These are phyloP conservation scores for Salvia splendens DNA, from an alignment of 257 asterid species.

Conservation along the genomic window DNA sequence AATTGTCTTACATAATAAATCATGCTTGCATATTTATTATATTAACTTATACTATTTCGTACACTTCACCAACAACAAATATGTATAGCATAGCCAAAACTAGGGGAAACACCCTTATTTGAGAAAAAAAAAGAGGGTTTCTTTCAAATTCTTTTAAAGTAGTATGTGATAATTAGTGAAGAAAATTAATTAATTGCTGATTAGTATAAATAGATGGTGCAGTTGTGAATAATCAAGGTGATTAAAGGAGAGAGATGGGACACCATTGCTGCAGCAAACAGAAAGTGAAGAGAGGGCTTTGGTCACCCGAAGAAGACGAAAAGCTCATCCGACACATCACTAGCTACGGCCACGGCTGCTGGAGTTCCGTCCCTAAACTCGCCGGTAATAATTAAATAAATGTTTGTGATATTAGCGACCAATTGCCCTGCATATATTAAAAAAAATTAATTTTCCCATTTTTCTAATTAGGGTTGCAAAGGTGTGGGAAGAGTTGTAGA, in stretches of 20 bases:
- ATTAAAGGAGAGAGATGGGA: constrained; percentile 39
- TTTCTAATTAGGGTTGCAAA: constrained; percentile 38
- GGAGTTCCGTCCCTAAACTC: constrained; percentile 91
- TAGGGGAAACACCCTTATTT: constrained; percentile 43
- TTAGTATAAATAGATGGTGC: background rate
- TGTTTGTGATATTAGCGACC: too few relatives aligned
- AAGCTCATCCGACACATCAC: constrained; percentile 71
- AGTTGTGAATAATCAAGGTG: background rate
- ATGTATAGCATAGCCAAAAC: constrained; percentile 38
- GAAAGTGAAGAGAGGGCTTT: constrained; percentile 87
- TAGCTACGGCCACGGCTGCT: constrained; percentile 82
- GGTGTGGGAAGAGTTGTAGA: constrained; percentile 97
- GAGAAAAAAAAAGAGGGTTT: background rate
- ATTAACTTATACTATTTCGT: constrained; percentile 45
- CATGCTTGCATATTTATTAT: constrained; percentile 20
- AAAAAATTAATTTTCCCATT: too few relatives aligned
- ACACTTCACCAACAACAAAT: constrained; percentile 56
- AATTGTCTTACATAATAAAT: constrained; percentile 20
- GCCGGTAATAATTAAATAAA: constrained; percentile 47
- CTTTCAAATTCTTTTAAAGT: background rate
- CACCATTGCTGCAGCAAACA: constrained; percentile 97
- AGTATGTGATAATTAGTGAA: constrained; percentile 6
- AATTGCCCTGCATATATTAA: too few relatives aligned
- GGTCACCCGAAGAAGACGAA: constrained; percentile 98
- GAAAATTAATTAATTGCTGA: background rate